Conservation (phyloP, 176 grass and related monocot species). For the Musa itinerans region DNA sequence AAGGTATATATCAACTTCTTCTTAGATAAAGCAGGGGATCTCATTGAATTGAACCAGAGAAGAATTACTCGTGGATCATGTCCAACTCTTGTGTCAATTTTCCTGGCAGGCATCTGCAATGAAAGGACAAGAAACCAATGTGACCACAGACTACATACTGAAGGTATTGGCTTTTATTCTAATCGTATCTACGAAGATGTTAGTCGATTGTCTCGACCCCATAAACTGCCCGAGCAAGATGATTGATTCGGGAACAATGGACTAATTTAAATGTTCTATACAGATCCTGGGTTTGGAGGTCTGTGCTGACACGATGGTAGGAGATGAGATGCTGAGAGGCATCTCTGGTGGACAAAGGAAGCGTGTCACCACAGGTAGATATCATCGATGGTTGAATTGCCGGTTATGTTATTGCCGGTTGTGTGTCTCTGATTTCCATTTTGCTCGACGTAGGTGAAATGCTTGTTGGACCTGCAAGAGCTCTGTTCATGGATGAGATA, state of each 20-base stretch:
- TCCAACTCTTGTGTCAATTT: constrained; percentile 2
- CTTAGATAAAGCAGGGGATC: too few species aligned
- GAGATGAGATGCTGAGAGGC: constrained; percentile 73
- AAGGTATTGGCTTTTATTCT: constrained; percentile 33
- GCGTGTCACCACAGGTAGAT: constrained; percentile 84
- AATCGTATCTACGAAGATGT: not conserved
- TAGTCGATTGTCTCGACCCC: too few species aligned
- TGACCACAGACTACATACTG: constrained; percentile 71
- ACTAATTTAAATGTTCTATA: not conserved
- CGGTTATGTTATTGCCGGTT: not conserved
- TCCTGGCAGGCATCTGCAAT: constrained; percentile 50
- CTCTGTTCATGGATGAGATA: constrained; percentile 92
- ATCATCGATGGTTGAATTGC: not conserved
- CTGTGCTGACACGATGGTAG: constrained; percentile 71
- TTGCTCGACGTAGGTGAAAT: constrained; percentile 46
- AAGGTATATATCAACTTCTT: constrained; percentile 30
- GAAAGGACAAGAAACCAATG: constrained; percentile 58
- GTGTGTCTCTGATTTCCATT: not conserved
- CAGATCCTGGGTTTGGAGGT: constrained; percentile 72
- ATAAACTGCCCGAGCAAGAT: not conserved
- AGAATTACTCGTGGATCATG: not conserved
- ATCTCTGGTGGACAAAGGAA: constrained; percentile 82
- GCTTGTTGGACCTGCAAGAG: constrained; percentile 67
- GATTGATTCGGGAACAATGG: not conserved
- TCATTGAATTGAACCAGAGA: not conserved